Evolutionary conservation across 2,329 filamentous ascomycete species (phyloP), one percentile per base, ranked within the genome.

Genomic region (Arachnomyces sp.): DNA sequence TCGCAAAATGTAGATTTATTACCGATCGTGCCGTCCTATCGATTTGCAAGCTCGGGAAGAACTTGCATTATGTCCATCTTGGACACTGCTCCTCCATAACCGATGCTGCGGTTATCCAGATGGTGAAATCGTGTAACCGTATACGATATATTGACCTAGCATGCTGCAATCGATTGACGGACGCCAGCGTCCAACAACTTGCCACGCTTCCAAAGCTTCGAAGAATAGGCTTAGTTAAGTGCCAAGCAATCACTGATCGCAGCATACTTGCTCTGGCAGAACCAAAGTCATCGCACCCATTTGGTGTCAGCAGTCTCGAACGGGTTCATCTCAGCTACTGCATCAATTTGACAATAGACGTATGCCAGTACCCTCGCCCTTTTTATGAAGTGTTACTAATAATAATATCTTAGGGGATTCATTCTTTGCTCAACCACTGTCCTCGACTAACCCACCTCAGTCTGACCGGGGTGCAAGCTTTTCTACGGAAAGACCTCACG

Each of bases 71-170:
- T 60, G 82, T 98, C 38, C 92, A 98, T 57, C 74, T 98, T 2
- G 92, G 92, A 7, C 92, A 98, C 61, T 98, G 92, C 62, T 78
- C 79, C 18, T 80, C 89, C 34, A 89, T 98, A 56, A 95, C 90
- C 0, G 92, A 98, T 56, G 74, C 80, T 28, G 89, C 87, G 1
- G 87, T 98, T 13, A 84, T 85, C 52, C 81, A 80, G 40, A 73
- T 98, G 25, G 87, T 95, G 30, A 81, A 83, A 50, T 73, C 72
- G 39, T 98, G 92, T 71, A 96, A 90, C 55, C 80, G 92, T 16
- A 96, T 98, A 50, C 78, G 92, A 40, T 98, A 98, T 60, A 98
- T 98, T 48, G 92, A 98, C 59, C 70, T 98, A 32, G 92, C 92
- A n/a, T 96, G 92, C 67, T 98, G 92, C 63, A 78, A 77, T 11